Percentiles rank a stretch among this genome's conserved stretches.
Conservation (phyloP, 2,329 filamentous ascomycete genomes). For the Corynespora cassiicola region DNA sequence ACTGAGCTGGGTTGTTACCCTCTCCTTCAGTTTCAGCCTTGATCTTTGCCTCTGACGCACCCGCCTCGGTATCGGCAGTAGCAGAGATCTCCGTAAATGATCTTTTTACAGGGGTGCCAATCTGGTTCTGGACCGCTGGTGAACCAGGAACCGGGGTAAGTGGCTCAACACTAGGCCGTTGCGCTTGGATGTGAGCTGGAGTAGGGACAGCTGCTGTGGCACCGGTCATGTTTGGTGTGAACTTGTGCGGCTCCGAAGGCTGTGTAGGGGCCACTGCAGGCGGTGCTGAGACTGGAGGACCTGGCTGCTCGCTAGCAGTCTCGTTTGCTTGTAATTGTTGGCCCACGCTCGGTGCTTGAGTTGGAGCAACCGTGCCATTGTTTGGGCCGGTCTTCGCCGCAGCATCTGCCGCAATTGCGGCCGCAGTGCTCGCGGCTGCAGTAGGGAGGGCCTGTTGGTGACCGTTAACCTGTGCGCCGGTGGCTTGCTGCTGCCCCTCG, state of each 20-base stretch:
- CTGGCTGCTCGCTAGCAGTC: slow-evolving; percentile 6
- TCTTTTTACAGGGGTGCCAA: slow-evolving; percentile 27
- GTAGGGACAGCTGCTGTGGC: slow-evolving; percentile 12
- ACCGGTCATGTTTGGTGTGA: slow-evolving; percentile 34
- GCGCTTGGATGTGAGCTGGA: slow-evolving; percentile 19
- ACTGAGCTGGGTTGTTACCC: background rate
- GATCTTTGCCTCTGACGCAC: slow-evolving; percentile 14
- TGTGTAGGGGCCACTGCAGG: slow-evolving; percentile 7
- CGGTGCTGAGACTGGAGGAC: slow-evolving; percentile 6
- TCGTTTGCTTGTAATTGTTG: slow-evolving; percentile 3
- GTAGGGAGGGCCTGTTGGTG: slow-evolving; percentile 12
- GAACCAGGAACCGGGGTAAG: slow-evolving; percentile 44
- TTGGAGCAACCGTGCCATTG: background rate
- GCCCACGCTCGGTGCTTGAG: slow-evolving; percentile 4
- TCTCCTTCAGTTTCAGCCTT: slow-evolving; percentile 9
- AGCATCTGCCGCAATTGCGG: slow-evolving; percentile 41
- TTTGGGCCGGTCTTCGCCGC: slow-evolving; percentile 30
- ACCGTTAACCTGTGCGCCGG: background rate
- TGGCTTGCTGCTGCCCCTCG: too few species aligned
- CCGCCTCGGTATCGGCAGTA: slow-evolving; percentile 10
- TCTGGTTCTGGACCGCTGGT: slow-evolving; percentile 35
- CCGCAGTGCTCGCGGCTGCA: slow-evolving; percentile 35
- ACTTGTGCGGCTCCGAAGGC: slow-evolving; percentile 30
- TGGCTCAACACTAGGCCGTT: slow-evolving; percentile 43
- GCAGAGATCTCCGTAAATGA: slow-evolving; percentile 21